Evolutionary conservation across 441 rosid genomes (phyloP).

Genomic region (Gossypium schwendimanii): DNA sequence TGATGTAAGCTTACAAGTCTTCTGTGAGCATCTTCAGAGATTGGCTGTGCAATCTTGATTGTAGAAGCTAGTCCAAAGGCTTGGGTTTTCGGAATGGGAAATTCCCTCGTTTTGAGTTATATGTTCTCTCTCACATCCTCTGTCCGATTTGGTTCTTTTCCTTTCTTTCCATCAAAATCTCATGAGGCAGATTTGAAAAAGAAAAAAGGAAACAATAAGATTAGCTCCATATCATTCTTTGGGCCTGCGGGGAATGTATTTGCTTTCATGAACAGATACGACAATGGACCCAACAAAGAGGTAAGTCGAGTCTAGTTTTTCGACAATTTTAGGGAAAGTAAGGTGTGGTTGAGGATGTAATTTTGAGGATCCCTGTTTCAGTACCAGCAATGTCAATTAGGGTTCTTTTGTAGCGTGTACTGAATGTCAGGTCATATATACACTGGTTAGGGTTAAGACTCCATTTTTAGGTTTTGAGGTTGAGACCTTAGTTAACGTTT

Average conservation of each 20-base stretch:
- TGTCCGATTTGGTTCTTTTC: conserved; percentile 5
- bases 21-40: conserved; percentile 92
- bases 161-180: conserved; percentile 18
- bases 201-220: conserved; percentile 17
- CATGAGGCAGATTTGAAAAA: conserved; percentile 9
- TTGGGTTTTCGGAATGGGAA: neutral
- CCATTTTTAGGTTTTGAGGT: neutral
- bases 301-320: conserved; percentile 2
- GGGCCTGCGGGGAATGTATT: conserved; percentile 11
- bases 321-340: conserved; percentile 5
- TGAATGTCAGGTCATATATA: conserved; percentile 18
- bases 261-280: conserved; percentile 13
- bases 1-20: conserved; percentile 93
- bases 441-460: neutral
- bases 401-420: conserved; percentile 11
- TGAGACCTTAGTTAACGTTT: neutral
- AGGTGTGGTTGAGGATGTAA: conserved; percentile 14
- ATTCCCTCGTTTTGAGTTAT: conserved; percentile 7
- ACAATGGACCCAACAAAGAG: neutral
- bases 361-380: conserved; percentile 15
- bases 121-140: conserved; percentile 2
- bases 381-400: conserved; percentile 1
- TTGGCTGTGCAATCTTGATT: conserved; percentile 92
- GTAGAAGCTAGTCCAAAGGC: conserved; percentile 5
- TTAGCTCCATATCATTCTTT: conserved; percentile 25